Evolutionary conservation across 1,284 basidiomycete species (phyloP).

Genomic region (Caloboletus firmus): DNA sequence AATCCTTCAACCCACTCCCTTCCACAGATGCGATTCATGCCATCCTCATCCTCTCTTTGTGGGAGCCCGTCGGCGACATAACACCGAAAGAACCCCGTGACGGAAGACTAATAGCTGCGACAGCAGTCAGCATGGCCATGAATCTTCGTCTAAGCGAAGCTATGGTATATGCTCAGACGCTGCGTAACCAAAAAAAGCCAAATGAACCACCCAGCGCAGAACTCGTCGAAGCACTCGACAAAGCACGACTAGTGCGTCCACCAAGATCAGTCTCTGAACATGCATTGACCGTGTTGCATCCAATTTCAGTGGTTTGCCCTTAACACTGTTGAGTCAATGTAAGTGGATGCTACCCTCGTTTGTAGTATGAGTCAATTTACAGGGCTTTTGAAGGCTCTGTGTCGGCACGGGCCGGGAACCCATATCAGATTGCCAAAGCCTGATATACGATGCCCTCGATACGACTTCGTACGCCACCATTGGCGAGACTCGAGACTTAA

Average conservation of each 20-base stretch:
- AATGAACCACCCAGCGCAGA: constrained; percentile 25
- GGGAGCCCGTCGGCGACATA: constrained; percentile 41
- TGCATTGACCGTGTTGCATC: constrained; percentile 11
- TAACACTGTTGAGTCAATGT: constrained; percentile 43
- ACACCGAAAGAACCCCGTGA: constrained; percentile 37
- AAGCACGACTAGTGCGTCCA: constrained; percentile 40
- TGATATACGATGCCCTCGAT: constrained; percentile 33
- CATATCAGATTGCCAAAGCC: constrained; percentile 35
- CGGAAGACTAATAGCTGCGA: constrained; percentile 41
- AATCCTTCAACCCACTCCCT: constrained; percentile 43
- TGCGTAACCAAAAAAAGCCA: constrained; percentile 32
- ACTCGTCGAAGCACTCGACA: constrained; percentile 35
- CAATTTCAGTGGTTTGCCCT: constrained; percentile 41
- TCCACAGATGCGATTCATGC: constrained; percentile 45
- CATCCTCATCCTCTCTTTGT: constrained; percentile 43
- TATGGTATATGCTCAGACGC: constrained; percentile 30
- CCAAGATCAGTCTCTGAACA: constrained; percentile 7
- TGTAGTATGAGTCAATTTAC: constrained; percentile 4
- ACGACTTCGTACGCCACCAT: constrained; percentile 27
- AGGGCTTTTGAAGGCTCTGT: constrained; percentile 36
- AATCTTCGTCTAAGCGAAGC: constrained; percentile 42
- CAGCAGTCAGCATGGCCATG: constrained; percentile 49
- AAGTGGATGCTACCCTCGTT: constrained; percentile 13
- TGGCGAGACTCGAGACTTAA: constrained; percentile 34
- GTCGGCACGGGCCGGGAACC: constrained; percentile 41